Evolutionary conservation across 306 rosid genomes (phyloP).

Genomic region (Ceratonia siliqua): DNA sequence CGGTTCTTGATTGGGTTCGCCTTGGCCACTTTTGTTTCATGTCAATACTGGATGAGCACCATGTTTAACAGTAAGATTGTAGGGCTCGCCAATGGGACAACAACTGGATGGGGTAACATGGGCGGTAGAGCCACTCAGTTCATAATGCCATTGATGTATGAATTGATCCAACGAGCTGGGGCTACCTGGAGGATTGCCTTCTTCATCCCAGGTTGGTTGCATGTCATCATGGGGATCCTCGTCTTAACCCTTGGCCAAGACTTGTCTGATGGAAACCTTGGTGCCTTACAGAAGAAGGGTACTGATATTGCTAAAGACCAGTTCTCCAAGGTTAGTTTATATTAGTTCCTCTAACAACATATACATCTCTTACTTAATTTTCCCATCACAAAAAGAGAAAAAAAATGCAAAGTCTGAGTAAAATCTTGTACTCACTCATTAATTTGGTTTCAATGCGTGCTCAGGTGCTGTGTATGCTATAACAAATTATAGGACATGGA

Average conservation of each 20-base stretch:
- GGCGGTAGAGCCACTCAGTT: conserved; percentile 96
- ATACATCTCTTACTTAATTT: background rate
- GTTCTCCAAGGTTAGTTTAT: conserved; percentile 65
- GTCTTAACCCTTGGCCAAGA: conserved; percentile 84
- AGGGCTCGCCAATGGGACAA: conserved; percentile 83
- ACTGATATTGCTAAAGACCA: conserved; percentile 70
- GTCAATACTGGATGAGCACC: conserved; percentile 98
- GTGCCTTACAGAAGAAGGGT: conserved; percentile 74
- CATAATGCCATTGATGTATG: conserved; percentile 78
- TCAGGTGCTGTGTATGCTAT: conserved; percentile 78
- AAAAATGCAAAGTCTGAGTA: background rate
- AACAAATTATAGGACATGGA: conserved; percentile 89
- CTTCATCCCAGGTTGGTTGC: conserved; percentile 72
- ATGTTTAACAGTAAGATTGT: conserved; percentile 83
- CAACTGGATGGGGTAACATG: conserved; percentile 98
- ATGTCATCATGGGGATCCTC: conserved; percentile 68
- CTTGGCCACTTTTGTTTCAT: conserved; percentile 85
- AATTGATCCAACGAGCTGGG: conserved; percentile 48
- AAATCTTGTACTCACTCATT: background rate
- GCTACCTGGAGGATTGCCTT: conserved; percentile 89
- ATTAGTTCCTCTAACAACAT: no score
- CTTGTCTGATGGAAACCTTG: conserved; percentile 86
- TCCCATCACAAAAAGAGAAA: background rate
- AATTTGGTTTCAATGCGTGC: background rate
- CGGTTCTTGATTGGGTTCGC: conserved; percentile 92